Evolutionary conservation across 176 grass and related monocot genomes (phyloP).

Genomic region (Cymbopogon citratus): DNA sequence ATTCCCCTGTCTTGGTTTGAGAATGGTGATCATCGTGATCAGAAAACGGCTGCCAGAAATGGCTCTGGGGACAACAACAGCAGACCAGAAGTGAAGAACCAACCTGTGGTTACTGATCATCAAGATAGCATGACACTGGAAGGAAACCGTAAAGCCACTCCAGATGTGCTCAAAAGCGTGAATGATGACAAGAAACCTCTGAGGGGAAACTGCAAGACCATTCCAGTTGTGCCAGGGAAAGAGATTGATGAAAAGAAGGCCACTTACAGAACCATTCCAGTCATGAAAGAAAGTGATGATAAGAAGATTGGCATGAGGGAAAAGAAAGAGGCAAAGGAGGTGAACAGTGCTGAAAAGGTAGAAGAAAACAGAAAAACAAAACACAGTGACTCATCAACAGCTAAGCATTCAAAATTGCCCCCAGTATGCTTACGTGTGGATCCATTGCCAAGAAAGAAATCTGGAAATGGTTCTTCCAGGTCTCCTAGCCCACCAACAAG

Average conservation of each 20-base stretch:
- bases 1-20: conserved; percentile 71
- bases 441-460: conserved; percentile 60
- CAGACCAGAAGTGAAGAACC: background rate
- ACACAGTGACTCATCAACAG: conserved; percentile 1
- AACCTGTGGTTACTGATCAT: background rate
- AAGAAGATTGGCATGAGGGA: conserved; percentile 21
- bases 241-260: conserved; percentile 36
- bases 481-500: conserved; percentile 24
- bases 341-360: conserved; percentile 11
- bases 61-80: conserved; percentile 12
- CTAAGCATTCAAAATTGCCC: conserved; percentile 60
- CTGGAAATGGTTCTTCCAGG: conserved; percentile 50
- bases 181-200: background rate
- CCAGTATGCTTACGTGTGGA: conserved; percentile 80
- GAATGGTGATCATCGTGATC: conserved; percentile 24
- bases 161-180: conserved; percentile 10
- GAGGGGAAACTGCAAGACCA: conserved; percentile 31
- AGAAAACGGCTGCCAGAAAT: conserved; percentile 22
- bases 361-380: conserved; percentile 35
- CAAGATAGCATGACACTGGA: conserved; percentile 9
- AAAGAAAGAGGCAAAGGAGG: conserved; percentile 34
- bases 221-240: conserved; percentile 28
- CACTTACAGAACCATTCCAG: conserved; percentile 43
- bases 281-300: conserved; percentile 33
- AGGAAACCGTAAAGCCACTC: conserved; percentile 21